Percentiles rank a stretch among this genome's conserved stretches.
These are phyloP conservation scores for Biancaea sappan DNA, from an alignment of 306 rosid species.

Conservation along the genomic window DNA sequence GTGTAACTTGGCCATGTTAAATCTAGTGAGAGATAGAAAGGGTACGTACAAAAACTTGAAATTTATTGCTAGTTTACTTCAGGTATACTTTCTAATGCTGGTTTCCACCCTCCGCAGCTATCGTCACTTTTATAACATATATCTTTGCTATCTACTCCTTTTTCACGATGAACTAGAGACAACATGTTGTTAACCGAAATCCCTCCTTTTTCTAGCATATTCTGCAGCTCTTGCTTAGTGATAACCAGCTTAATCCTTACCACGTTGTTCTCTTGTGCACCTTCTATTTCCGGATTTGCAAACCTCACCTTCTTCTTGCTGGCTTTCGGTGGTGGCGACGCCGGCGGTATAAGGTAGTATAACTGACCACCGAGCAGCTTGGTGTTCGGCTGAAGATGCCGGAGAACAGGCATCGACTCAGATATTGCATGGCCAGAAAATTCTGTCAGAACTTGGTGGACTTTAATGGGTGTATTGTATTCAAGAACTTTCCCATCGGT, in stretches of 20 bases:
- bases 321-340: conserved; percentile 25
- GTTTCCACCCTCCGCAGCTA: conserved; percentile 56
- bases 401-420: conserved; percentile 38
- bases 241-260: conserved; percentile 69
- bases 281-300: conserved; percentile 43
- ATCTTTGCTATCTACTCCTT: conserved; percentile 18
- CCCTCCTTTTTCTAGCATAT: conserved; percentile 53
- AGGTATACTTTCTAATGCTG: conserved; percentile 65
- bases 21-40: neutral
- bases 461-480: conserved; percentile 62
- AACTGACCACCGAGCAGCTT: conserved; percentile 49
- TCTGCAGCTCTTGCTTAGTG: conserved; percentile 58
- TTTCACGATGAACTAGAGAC: conserved; percentile 33
- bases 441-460: conserved; percentile 51
- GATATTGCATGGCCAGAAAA: conserved; percentile 60
- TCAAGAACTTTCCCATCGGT: conserved; percentile 68
- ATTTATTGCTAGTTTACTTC: conserved; percentile 48
- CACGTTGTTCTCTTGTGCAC: conserved; percentile 34
- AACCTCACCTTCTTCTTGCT: conserved; percentile 59
- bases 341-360: conserved; percentile 58
- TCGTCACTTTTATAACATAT: neutral
- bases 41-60: neutral
- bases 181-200: conserved; percentile 45
- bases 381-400: conserved; percentile 53
- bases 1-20: neutral